Conservation (phyloP, 352 stramenopile species). For the Phytophthora parvispora region DNA sequence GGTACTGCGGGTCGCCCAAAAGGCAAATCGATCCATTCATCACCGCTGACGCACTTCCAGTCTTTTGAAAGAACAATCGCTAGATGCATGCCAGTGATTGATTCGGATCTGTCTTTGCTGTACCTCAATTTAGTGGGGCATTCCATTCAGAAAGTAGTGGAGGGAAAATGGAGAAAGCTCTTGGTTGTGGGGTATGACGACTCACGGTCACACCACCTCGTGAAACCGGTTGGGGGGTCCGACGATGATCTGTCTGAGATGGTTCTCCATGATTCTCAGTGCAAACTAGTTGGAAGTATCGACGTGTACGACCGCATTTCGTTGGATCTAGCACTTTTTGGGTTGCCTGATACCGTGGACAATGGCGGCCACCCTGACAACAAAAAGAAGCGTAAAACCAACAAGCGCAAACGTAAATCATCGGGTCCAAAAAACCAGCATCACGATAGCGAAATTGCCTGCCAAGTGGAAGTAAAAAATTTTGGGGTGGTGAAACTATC, state of each 20-base stretch:
- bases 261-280: slow-evolving; percentile 85
- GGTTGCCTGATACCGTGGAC: slow-evolving; percentile 24
- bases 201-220: slow-evolving; percentile 60
- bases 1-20: slow-evolving; percentile 10
- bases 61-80: slow-evolving; percentile 88
- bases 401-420: slow-evolving; percentile 67
- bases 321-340: slow-evolving; percentile 65
- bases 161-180: slow-evolving; percentile 87
- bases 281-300: slow-evolving; percentile 59
- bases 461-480: slow-evolving; percentile 72
- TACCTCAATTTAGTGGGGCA: slow-evolving; percentile 81
- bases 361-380: slow-evolving; percentile 13
- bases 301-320: slow-evolving; percentile 59
- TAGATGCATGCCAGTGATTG: slow-evolving; percentile 63
- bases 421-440: slow-evolving; percentile 25
- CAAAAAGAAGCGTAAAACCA: slow-evolving; percentile 75
- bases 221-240: slow-evolving; percentile 55
- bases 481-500: slow-evolving; percentile 33
- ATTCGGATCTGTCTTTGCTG: slow-evolving; percentile 60
- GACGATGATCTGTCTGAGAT: slow-evolving; percentile 65
- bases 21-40: slow-evolving; percentile 70
- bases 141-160: slow-evolving; percentile 76
- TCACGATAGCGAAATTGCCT: slow-evolving; percentile 23
- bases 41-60: slow-evolving; percentile 85
- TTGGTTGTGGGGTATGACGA: slow-evolving; percentile 77